phyloP scores from a whole-genome alignment of 495 filamentous ascomycete species.

The Penicillium maclennaniae region DNA sequence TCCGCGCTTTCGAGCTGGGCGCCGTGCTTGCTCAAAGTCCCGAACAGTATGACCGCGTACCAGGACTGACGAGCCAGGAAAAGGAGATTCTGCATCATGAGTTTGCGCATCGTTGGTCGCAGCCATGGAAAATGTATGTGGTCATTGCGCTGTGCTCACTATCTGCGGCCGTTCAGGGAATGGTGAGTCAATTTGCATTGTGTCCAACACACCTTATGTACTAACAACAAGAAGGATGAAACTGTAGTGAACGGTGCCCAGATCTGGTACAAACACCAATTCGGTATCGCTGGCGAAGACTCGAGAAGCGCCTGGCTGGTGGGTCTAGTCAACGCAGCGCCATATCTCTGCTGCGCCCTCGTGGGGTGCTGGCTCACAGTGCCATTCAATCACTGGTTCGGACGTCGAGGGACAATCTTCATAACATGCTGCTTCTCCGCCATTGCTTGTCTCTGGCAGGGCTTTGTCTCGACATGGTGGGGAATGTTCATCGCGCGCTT shows the following conservation, averaged over 20 bases:
- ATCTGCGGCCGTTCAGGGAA: constrained; percentile 65
- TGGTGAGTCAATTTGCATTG: constrained; percentile 42
- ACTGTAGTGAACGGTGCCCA: constrained; percentile 80
- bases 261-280: constrained; percentile 64
- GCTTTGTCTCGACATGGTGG: constrained; percentile 70
- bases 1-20: constrained; percentile 67
- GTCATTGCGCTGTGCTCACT: constrained; percentile 61
- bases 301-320: constrained; percentile 55
- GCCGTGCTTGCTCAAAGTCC: constrained; percentile 66
- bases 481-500: constrained; percentile 71
- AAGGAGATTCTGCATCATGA: constrained; percentile 57
- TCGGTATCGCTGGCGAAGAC: constrained; percentile 55
- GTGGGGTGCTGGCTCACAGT: constrained; percentile 81
- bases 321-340: constrained; percentile 57
- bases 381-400: constrained; percentile 74
- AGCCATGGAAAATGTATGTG: constrained; percentile 66
- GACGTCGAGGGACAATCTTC: constrained; percentile 81
- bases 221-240: constrained; percentile 49
- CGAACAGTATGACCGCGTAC: constrained; percentile 48
- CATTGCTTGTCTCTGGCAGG: constrained; percentile 73
- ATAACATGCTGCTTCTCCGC: constrained; percentile 65
- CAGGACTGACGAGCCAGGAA: constrained; percentile 55
- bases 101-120: constrained; percentile 66
- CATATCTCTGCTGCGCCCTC: constrained; percentile 74
- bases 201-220: not conserved